These are phyloP conservation scores for Vicia sativa DNA, from an alignment of 306 rosid genomes.

Conservation along the genomic window DNA sequence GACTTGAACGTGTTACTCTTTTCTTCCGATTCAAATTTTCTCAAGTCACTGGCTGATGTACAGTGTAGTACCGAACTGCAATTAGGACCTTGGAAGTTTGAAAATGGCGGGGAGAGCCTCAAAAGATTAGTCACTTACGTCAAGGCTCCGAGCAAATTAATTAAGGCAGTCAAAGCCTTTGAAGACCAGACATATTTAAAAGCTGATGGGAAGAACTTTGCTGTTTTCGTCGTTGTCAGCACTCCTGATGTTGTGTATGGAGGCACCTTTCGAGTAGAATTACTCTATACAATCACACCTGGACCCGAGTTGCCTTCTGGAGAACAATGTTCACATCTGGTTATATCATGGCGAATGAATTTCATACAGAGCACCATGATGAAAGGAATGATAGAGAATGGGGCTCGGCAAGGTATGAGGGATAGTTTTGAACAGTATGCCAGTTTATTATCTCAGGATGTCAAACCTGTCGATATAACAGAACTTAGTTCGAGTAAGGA, in stretches of 20 bases:
- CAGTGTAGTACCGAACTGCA: slow-evolving; percentile 81
- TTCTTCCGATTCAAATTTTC: slow-evolving; percentile 75
- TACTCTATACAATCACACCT: slow-evolving; percentile 80
- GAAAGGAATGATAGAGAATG: slow-evolving; percentile 95
- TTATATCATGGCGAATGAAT: slow-evolving; percentile 90
- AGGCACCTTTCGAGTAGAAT: slow-evolving; percentile 68
- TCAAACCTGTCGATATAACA: slow-evolving; percentile 69
- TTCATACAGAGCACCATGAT: slow-evolving; percentile 92
- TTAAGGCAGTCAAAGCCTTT: slow-evolving; percentile 78
- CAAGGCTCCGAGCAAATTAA: slow-evolving; percentile 78
- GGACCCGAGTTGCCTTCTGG: slow-evolving; percentile 88
- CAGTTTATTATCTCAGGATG: slow-evolving; percentile 65
- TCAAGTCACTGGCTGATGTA: slow-evolving; percentile 60
- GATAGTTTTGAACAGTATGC: slow-evolving; percentile 85
- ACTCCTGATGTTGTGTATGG: slow-evolving; percentile 91
- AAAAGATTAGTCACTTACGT: slow-evolving; percentile 68
- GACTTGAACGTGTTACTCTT: slow-evolving; percentile 71
- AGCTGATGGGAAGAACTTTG: slow-evolving; percentile 89
- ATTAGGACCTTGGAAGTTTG: slow-evolving; percentile 80
- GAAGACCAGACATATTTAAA: slow-evolving; percentile 87
- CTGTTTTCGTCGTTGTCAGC: slow-evolving; percentile 64
- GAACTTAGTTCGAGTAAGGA: slow-evolving; percentile 79
- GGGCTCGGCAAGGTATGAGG: slow-evolving; percentile 87
- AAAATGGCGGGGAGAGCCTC: slow-evolving; percentile 56
- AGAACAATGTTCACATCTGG: slow-evolving; percentile 73